Base-by-base conservation (phyloP, 495 filamentous ascomycete genomes). In the Pseudotulostoma volvatum region DNA sequence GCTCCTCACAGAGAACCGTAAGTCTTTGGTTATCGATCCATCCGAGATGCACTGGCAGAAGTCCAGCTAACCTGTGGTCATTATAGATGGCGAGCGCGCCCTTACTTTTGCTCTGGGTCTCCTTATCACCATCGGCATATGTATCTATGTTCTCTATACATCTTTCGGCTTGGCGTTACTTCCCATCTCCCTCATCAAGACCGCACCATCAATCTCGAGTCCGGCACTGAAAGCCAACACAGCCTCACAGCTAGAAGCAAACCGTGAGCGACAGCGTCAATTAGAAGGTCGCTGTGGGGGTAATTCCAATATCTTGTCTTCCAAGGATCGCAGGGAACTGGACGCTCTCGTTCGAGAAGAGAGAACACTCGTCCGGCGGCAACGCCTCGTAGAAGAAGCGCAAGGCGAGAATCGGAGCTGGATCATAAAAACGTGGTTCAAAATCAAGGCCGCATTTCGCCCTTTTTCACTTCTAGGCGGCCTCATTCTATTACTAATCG, bases 211-310 rank as follows among this genome's bases (percentile, higher is more conserved):
- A 18, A 68, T 88, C 44, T 90, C 85, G 35, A 77, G 71, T 11
- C 80, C 84, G 2, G 70, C 77, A 21, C 61, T 85, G 14, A 76
- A 72, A 21, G 79, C 74, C 33, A 84, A 68, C n/a, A 86, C 81
- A 2, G 68, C 76, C 20, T 69, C 79, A 3, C 81, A 82, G 38
- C 70, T 97, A 2, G 80, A 88, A 45, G 69, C 70, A 42, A 96
- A 96, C 50, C 73, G 81, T 37, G 90, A 96, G 58, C 79, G 84
- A 17, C 90, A 95, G 58, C 71, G 83, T 17, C 86, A 93, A 56
- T 63, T 97, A 9, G 85, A 95, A 56, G 73, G 80, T 43, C 82
- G 85, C 47, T 92, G 80, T 55, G 71, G 76, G 33, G 85, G 84
- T 25, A 77, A 79, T 9, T 55, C 74, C 2, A 80, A 70, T 8